Percentiles rank a stretch among this genome's conserved stretches.
Evolutionary conservation across 345 rosid genomes (phyloP).

Genomic region (sweet orange (Citrus sinensis)): DVS_A1.0 CM039163.1:47639001-47639500

Average conservation of each 20-base stretch:
- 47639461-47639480: constrained; percentile 60
- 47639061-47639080: neutral
- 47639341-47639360: constrained; percentile 32
- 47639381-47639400: constrained; percentile 42
- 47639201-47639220: neutral
- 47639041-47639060: neutral
- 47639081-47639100: neutral
- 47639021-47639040: neutral
- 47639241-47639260: neutral
- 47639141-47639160: neutral
- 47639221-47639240: neutral
- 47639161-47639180: neutral
- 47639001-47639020: neutral
- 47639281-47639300: constrained; percentile 30
- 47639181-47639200: too few relatives aligned
- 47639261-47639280: neutral
- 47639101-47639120: neutral
- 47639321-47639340: constrained; percentile 47
- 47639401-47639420: constrained; percentile 54
- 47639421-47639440: constrained; percentile 53
- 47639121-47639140: neutral
- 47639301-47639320: constrained; percentile 33
- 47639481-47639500: constrained; percentile 39
- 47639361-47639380: constrained; percentile 48
- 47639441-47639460: constrained; percentile 47